A percentile compares a stretch with the other conserved stretches of the same genome.
Evolutionary conservation across 2,329 filamentous ascomycete genomes (phyloP).

Genomic region (Aspergillus flavus): DNA sequence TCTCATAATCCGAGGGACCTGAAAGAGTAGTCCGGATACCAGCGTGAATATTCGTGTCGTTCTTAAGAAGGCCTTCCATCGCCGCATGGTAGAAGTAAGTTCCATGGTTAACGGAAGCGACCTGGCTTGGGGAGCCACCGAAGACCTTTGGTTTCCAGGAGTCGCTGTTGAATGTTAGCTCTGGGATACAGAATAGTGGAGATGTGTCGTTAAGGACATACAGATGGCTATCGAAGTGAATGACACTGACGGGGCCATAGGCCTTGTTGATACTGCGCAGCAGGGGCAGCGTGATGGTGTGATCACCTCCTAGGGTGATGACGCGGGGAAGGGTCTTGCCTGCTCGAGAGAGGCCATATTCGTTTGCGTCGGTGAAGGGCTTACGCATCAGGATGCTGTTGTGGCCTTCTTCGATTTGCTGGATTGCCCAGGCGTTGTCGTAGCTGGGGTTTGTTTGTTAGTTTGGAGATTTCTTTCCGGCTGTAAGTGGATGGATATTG

Average conservation of each 20-base stretch:
- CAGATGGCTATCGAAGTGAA: constrained; percentile 66
- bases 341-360: constrained; percentile 68
- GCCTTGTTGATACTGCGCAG: constrained; percentile 63
- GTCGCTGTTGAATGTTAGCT: constrained; percentile 34
- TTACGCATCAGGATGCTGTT: constrained; percentile 71
- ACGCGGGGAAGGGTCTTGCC: constrained; percentile 77
- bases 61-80: constrained; percentile 27
- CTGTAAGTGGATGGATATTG: constrained; percentile 7
- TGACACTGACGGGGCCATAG: constrained; percentile 68
- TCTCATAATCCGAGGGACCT: constrained; percentile 26
- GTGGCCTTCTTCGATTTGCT: constrained; percentile 85
- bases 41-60: constrained; percentile 28
- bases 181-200: no score
- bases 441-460: constrained; percentile 55
- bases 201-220: constrained; percentile 26
- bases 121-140: constrained; percentile 75
- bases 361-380: constrained; percentile 69
- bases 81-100: constrained; percentile 32
- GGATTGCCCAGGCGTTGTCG: constrained; percentile 78
- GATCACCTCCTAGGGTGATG: constrained; percentile 67
- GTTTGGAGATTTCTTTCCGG: not conserved
- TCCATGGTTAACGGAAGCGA: constrained; percentile 45
- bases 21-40: constrained; percentile 29
- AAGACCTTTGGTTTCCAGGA: constrained; percentile 84
- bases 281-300: constrained; percentile 51